Evolutionary conservation across 768 basidiomycete species (phyloP).

Genomic region (Mycena epipterygia): DNA sequence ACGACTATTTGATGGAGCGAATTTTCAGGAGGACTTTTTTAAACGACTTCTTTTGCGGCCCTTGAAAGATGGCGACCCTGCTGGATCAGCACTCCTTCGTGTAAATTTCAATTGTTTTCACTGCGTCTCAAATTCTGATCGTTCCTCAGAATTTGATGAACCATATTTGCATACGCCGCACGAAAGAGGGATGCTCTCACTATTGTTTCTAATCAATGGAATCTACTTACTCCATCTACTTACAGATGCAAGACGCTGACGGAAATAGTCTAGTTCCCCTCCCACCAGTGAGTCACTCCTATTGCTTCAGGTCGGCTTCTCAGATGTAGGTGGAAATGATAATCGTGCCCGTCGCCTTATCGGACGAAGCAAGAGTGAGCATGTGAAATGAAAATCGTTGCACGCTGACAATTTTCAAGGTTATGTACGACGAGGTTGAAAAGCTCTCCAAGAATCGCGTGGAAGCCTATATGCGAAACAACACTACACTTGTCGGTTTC

Average conservation of each 20-base stretch:
- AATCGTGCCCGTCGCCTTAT: conserved; percentile 76
- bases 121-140: neutral
- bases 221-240: conserved; percentile 14
- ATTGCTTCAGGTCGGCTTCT: neutral
- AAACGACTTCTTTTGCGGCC: conserved; percentile 85
- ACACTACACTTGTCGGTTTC: conserved; percentile 58
- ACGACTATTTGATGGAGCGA: neutral
- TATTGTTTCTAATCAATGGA: neutral
- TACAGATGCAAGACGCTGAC: conserved; percentile 85
- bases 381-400: neutral
- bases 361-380: conserved; percentile 73
- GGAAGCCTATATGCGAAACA: conserved; percentile 63
- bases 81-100: conserved; percentile 78
- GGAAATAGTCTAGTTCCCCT: conserved; percentile 83
- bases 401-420: conserved; percentile 47
- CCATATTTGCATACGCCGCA: conserved; percentile 83
- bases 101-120: conserved; percentile 51
- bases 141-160: conserved; percentile 65
- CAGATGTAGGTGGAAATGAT: conserved; percentile 79
- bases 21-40: conserved; percentile 75
- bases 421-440: conserved; percentile 80
- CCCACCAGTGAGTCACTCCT: conserved; percentile 65
- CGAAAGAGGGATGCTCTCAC: conserved; percentile 73
- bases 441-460: conserved; percentile 73
- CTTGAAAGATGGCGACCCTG: conserved; percentile 74